Base-by-base conservation (phyloP, 495 filamentous ascomycete species). In the Symbiotaphrina buchneri region DNA sequence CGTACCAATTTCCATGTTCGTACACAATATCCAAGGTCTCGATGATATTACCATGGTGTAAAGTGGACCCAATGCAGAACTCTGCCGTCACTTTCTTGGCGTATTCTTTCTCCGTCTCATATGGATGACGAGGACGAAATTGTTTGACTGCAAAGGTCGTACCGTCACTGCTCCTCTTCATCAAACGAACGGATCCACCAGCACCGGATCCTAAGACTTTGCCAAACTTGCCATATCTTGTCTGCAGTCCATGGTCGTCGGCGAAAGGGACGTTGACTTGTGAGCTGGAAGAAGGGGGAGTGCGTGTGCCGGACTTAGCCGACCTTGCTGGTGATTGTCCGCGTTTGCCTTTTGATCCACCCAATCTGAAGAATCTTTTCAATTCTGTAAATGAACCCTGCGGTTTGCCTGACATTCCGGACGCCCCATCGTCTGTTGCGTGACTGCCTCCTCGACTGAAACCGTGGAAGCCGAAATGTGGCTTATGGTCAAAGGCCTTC, bases 81-180 rank as follows among this genome's bases (percentile, higher is more conserved):
- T 99, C 87, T 2, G 87, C 87, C n/a, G 90, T 99, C 32, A 99
- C 74, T 44, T 99, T 99, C 54, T 99, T 99, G 37, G 80, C 78
- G 38, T 99, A 99, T 38, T 95, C 90, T 38, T 75, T 76, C 52
- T 87, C 69, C 3, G 74, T 78, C 48, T 99, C 87, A 52, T 93
- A 94, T 3, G 75, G 69, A 55, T 99, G 85, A 21, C 84, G 70
- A 31, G 85, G 71, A 20, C 87, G 64, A 46, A 99, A 95, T 43
- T 99, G 83, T 48, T 99, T 99, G 18, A 94, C 90, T 2, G 87
- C 87, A 53, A 99, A 95, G 3, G 87, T 91, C 7, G 76, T 72
- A 6, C 75, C 73, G 40, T 95, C 90, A 34, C 73, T 82, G 36
- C 68, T 78, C 33, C 90, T 65, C 57, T 85, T 93, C 70, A 99